phyloP scores from a whole-genome alignment of 1,284 basidiomycete genomes.

The Trametes versicolor region DNA sequence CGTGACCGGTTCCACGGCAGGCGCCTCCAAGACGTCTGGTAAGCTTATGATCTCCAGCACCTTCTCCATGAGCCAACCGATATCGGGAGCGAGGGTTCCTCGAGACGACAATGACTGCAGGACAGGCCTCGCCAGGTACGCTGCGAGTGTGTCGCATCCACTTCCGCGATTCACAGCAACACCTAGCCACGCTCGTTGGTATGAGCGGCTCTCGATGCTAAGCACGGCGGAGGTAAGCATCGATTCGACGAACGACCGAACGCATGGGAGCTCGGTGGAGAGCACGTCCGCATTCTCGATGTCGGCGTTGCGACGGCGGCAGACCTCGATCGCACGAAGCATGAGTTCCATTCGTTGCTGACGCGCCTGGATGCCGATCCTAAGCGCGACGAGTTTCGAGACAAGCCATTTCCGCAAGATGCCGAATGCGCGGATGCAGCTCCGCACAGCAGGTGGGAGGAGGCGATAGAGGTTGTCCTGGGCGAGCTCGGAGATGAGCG shows the following conservation, averaged over 20 bases:
- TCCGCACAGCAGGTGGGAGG: constrained; percentile 76
- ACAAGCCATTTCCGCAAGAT: constrained; percentile 82
- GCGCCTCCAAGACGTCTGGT: constrained; percentile 73
- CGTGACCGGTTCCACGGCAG: constrained; percentile 58
- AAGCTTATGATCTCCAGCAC: constrained; percentile 79
- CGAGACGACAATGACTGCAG: constrained; percentile 54
- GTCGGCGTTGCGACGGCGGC: constrained; percentile 67
- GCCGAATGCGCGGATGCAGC: constrained; percentile 76
- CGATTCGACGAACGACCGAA: constrained; percentile 81
- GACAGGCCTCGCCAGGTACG: constrained; percentile 62
- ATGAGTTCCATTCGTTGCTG: constrained; percentile 77
- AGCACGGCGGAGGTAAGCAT: constrained; percentile 75
- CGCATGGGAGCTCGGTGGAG: constrained; percentile 61
- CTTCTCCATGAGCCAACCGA: constrained; percentile 84
- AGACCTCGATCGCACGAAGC: constrained; percentile 74
- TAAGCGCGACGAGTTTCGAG: constrained; percentile 68
- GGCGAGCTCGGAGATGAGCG: constrained; percentile 71
- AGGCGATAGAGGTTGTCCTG: constrained; percentile 77
- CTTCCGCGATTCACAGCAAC: constrained; percentile 67
- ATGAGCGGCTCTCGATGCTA: constrained; percentile 78
- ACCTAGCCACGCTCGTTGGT: constrained; percentile 77
- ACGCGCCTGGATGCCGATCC: constrained; percentile 67
- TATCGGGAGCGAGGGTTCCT: constrained; percentile 71
- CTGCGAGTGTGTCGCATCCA: constrained; percentile 66
- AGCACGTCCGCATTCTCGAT: constrained; percentile 42